These are phyloP conservation scores for Hordeum pubiflorum DNA, from an alignment of 202 grass and related monocot species.

Conservation along the genomic window DNA sequence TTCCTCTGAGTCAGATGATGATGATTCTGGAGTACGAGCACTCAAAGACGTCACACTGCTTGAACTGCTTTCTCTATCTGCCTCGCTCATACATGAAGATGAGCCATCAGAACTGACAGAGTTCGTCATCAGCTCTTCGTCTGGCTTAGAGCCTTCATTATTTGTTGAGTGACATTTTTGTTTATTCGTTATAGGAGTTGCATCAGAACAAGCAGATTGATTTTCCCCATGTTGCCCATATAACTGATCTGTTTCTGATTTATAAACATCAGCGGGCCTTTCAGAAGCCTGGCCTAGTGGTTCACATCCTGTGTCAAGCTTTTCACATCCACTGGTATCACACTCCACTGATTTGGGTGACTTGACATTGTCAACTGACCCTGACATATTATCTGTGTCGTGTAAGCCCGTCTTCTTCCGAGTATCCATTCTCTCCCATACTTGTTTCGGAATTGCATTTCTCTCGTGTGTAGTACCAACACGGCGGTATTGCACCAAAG, in stretches of 20 bases:
- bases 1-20: conserved; percentile 86
- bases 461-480: conserved; percentile 44
- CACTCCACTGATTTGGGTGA: conserved; percentile 19
- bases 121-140: conserved; percentile 35
- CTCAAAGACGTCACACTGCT: conserved; percentile 62
- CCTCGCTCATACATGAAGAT: conserved; percentile 70
- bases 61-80: conserved; percentile 59
- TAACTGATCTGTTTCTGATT: conserved; percentile 19
- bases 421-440: conserved; percentile 78
- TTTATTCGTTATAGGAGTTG: conserved; percentile 17
- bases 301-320: conserved; percentile 10
- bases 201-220: conserved; percentile 25
- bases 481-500: conserved; percentile 41
- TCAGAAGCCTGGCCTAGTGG: conserved; percentile 22
- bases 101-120: conserved; percentile 55
- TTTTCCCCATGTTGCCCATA: conserved; percentile 9
- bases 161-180: conserved; percentile 22
- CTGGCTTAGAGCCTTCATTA: conserved; percentile 25
- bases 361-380: conserved; percentile 18
- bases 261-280: conserved; percentile 25
- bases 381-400: conserved; percentile 21
- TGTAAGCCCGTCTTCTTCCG: conserved; percentile 49
- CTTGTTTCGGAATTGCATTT: conserved; percentile 56
- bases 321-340: conserved; percentile 24
- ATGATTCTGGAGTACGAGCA: conserved; percentile 63